These are phyloP conservation scores for Platanthera guangdongensis DNA, from an alignment of 106 monocot species.

Conservation along the genomic window DNA sequence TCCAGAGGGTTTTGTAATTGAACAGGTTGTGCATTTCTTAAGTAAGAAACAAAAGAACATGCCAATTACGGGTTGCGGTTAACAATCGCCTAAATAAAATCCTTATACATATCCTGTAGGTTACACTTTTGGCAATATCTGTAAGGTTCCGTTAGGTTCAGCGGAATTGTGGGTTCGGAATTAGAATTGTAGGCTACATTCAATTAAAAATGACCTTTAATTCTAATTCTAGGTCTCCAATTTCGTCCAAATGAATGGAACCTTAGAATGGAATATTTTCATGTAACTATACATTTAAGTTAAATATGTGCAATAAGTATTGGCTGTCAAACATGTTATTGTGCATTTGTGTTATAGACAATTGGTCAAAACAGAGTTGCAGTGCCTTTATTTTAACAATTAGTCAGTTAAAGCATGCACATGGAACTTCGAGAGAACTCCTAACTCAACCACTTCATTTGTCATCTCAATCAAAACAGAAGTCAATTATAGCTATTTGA, in stretches of 20 bases:
- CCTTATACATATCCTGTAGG: not conserved
- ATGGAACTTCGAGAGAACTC: not conserved
- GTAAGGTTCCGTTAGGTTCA: too few relatives aligned
- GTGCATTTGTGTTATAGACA: not conserved
- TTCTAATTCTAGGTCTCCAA: too few relatives aligned
- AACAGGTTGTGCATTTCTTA: too few relatives aligned
- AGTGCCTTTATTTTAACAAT: not conserved
- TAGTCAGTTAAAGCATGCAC: not conserved
- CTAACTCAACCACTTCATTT: not conserved
- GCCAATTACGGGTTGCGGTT: too few relatives aligned
- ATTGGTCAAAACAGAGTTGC: not conserved
- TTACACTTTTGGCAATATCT: not conserved
- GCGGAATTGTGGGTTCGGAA: too few relatives aligned
- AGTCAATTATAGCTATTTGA: not conserved
- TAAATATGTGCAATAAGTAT: not conserved
- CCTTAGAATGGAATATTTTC: not conserved
- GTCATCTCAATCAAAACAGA: not conserved
- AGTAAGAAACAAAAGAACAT: too few relatives aligned
- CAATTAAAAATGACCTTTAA: too few relatives aligned
- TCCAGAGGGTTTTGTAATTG: too few relatives aligned
- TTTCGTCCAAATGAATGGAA: too few relatives aligned
- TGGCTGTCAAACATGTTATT: not conserved
- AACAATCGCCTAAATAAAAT: conserved; percentile 3
- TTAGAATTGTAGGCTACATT: too few relatives aligned
- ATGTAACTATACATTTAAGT: not conserved